phyloP scores from a whole-genome alignment of 2,329 filamentous ascomycete species.

The Cytospora piceicola region DNA sequence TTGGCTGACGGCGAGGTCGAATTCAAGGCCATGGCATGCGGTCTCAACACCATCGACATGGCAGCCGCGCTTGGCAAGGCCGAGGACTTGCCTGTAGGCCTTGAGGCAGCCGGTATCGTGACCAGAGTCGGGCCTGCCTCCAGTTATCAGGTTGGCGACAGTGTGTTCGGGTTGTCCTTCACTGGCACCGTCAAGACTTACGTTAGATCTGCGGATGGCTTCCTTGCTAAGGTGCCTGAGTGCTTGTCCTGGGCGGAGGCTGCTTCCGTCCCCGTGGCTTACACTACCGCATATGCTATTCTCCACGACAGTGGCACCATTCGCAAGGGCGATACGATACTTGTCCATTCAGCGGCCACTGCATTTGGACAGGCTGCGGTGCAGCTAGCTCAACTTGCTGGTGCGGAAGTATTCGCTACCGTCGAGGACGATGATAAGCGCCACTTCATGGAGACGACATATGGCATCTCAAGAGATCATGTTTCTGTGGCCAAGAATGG shows the following conservation, averaged over 20 bases:
- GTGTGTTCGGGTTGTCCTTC: conserved; percentile 34
- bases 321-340: conserved; percentile 29
- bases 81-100: conserved; percentile 20
- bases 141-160: conserved; percentile 31
- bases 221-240: conserved; percentile 32
- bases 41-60: conserved; percentile 33
- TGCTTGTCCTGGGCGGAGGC: conserved; percentile 32
- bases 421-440: conserved; percentile 32
- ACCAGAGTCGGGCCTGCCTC: conserved; percentile 30
- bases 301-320: conserved; percentile 34
- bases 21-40: conserved; percentile 33
- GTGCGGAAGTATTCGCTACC: conserved; percentile 33
- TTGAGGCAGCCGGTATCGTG: conserved; percentile 35
- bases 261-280: conserved; percentile 34
- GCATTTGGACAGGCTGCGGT: conserved; percentile 32
- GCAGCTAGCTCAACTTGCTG: conserved; percentile 28
- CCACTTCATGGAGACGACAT: conserved; percentile 32
- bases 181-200: conserved; percentile 34
- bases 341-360: conserved; percentile 32
- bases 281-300: conserved; percentile 33
- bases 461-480: conserved; percentile 33
- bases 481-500: conserved; percentile 33
- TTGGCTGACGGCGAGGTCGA: conserved; percentile 34
- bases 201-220: conserved; percentile 29
- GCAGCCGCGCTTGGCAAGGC: conserved; percentile 27